Conservation (phyloP, 441 rosid genomes). For the Gossypium lobatum region DNA sequence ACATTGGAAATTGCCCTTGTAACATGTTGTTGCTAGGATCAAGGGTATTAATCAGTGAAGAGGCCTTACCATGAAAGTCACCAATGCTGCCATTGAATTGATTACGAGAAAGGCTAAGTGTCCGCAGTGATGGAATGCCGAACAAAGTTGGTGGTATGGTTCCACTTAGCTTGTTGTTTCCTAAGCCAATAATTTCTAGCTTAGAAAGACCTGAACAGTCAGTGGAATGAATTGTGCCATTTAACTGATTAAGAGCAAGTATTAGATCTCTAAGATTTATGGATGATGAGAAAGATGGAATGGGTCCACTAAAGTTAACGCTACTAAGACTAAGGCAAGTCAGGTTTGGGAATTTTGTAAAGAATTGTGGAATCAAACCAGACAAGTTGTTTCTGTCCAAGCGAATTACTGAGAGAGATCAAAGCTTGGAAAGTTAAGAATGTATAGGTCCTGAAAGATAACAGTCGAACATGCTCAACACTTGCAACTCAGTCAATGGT, state of each 20-base stretch:
- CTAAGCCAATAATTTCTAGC: constrained; percentile 24
- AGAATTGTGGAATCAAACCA: too few relatives aligned
- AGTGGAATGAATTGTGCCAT: constrained; percentile 14
- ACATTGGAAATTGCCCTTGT: constrained; percentile 24
- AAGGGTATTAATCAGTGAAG: constrained; percentile 2
- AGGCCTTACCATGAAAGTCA: not conserved
- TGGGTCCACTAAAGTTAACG: too few relatives aligned
- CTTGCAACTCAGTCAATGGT: constrained; percentile 28
- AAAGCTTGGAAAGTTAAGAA: too few relatives aligned
- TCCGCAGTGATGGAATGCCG: constrained; percentile 17
- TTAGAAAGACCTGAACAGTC: not conserved
- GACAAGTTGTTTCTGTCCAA: too few relatives aligned
- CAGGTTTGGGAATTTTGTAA: too few relatives aligned
- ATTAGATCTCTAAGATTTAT: constrained; percentile 3
- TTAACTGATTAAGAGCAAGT: constrained; percentile 11
- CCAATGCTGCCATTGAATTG: constrained; percentile 23
- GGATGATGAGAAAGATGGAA: not conserved
- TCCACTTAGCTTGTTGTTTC: constrained; percentile 24
- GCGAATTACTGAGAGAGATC: too few relatives aligned
- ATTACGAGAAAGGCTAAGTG: constrained; percentile 28
- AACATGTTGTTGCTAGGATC: constrained; percentile 35
- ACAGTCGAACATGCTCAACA: constrained; percentile 39
- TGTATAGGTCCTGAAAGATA: constrained; percentile 39
- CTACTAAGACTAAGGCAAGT: too few relatives aligned
- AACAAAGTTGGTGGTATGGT: constrained; percentile 30